Percentiles rank a stretch among this genome's conserved stretches.
phyloP scores from a whole-genome alignment of 345 rosid genomes.

The Lumnitzera littorea region DNA sequence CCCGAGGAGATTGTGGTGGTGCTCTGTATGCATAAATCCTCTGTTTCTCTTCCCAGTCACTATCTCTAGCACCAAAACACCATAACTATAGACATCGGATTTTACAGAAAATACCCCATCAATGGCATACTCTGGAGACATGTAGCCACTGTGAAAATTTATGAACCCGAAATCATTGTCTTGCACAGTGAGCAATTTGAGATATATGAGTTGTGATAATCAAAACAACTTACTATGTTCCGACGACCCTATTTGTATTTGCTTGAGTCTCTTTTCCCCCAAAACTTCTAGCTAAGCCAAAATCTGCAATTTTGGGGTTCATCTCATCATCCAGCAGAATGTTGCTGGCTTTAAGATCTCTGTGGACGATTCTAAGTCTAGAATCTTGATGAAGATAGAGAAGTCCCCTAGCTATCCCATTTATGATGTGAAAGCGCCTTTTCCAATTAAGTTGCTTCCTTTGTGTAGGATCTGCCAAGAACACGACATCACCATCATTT shows the following conservation, averaged over 20 bases:
- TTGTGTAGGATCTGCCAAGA: constrained; percentile 15
- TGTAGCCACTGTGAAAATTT: constrained; percentile 25
- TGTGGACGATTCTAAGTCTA: constrained; percentile 20
- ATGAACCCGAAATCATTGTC: background rate
- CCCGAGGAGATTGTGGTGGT: constrained; percentile 26
- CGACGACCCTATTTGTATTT: constrained; percentile 14
- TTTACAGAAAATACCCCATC: constrained; percentile 30
- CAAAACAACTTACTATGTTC: constrained; percentile 18
- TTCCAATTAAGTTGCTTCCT: constrained; percentile 20
- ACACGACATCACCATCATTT: background rate
- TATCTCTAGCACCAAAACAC: constrained; percentile 29
- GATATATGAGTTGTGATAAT: too few species aligned
- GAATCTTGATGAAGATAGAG: constrained; percentile 27
- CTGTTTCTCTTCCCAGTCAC: constrained; percentile 21
- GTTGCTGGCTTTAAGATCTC: constrained; percentile 27
- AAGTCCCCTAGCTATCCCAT: constrained; percentile 22
- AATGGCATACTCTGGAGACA: constrained; percentile 42
- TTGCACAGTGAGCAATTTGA: too few species aligned
- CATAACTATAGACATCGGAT: constrained; percentile 36
- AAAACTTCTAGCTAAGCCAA: constrained; percentile 21
- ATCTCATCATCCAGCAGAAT: constrained; percentile 16
- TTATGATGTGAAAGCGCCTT: constrained; percentile 13
- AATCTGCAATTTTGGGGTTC: constrained; percentile 25
- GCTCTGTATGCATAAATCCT: constrained; percentile 22
- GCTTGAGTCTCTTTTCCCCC: constrained; percentile 13